A percentile compares a stretch with the other conserved stretches of the same genome.
These are phyloP conservation scores for Yamadazyma buinensis DNA, from an alignment of 1,139 yeast genomes.

Conservation along the genomic window DNA sequence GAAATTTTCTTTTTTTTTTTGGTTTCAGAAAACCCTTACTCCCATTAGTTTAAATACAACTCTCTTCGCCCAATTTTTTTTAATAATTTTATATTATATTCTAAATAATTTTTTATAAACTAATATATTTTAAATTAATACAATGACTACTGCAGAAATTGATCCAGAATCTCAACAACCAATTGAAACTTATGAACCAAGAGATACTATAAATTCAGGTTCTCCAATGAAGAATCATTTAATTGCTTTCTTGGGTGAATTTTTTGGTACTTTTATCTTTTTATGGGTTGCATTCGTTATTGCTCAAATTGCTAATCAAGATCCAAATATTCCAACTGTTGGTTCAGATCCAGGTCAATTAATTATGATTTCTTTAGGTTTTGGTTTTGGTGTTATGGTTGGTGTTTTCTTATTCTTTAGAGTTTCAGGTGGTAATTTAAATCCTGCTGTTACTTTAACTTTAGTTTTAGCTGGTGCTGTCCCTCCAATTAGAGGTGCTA, in stretches of 20 bases:
- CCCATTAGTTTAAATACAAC: too few species aligned
- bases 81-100: too few species aligned
- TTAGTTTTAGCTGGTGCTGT: conserved; percentile 69
- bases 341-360: conserved; percentile 64
- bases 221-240: conserved; percentile 30
- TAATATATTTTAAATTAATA: too few species aligned
- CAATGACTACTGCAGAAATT: conserved; percentile 15
- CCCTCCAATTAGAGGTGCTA: conserved; percentile 65
- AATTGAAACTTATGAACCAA: conserved; percentile 28
- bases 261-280: conserved; percentile 82
- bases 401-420: conserved; percentile 72
- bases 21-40: too few species aligned
- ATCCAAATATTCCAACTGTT: conserved; percentile 36
- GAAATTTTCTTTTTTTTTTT: too few species aligned
- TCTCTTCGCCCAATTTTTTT: not conserved
- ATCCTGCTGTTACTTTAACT: conserved; percentile 83
- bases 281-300: conserved; percentile 78
- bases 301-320: conserved; percentile 82
- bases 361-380: conserved; percentile 81
- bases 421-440: conserved; percentile 85
- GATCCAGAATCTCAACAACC: conserved; percentile 31
- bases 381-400: conserved; percentile 82
- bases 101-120: not conserved
- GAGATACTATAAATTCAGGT: conserved; percentile 14
- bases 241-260: conserved; percentile 50